phyloP scores from a whole-genome alignment of 1,284 basidiomycete species.

The Xerocomus amazonicus region DNA sequence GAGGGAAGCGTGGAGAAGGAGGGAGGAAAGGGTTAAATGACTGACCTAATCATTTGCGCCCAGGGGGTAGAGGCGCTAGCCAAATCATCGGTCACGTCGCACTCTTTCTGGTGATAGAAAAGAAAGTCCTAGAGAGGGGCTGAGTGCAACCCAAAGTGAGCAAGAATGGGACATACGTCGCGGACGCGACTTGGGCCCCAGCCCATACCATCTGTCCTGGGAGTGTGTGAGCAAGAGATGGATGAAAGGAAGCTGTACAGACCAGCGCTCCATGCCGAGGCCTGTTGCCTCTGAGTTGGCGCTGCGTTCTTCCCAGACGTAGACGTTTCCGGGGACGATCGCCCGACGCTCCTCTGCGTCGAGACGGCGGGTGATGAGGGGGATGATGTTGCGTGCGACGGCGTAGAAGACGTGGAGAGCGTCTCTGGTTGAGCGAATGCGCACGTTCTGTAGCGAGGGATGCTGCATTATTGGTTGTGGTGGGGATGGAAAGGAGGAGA shows the following conservation, averaged over 20 bases:
- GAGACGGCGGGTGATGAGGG: slow-evolving; percentile 72
- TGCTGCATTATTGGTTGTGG: slow-evolving; percentile 47
- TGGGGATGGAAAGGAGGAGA: slow-evolving; percentile 4
- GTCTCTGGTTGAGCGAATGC: slow-evolving; percentile 73
- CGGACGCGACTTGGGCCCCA: slow-evolving; percentile 78
- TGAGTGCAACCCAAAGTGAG: slow-evolving; percentile 8
- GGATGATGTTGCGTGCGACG: slow-evolving; percentile 61
- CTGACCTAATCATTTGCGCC: slow-evolving; percentile 67
- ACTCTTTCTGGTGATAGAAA: slow-evolving; percentile 79
- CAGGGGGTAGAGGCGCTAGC: slow-evolving; percentile 66
- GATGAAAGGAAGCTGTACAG: slow-evolving; percentile 21
- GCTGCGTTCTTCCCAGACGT: slow-evolving; percentile 81
- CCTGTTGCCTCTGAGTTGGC: slow-evolving; percentile 74
- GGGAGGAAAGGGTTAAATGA: slow-evolving; percentile 12
- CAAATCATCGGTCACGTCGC: slow-evolving; percentile 59
- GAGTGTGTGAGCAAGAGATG: neutral
- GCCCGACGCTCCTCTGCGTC: slow-evolving; percentile 70
- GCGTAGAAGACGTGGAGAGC: slow-evolving; percentile 76
- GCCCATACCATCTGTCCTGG: slow-evolving; percentile 77
- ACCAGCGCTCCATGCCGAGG: slow-evolving; percentile 80
- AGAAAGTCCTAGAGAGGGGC: slow-evolving; percentile 58
- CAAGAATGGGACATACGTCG: slow-evolving; percentile 48
- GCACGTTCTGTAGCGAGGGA: slow-evolving; percentile 69
- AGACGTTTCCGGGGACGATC: slow-evolving; percentile 69
- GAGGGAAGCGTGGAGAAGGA: neutral